Conservation (phyloP, 2,329 filamentous ascomycete species). For the Tolypocladium pustulatum region DNA sequence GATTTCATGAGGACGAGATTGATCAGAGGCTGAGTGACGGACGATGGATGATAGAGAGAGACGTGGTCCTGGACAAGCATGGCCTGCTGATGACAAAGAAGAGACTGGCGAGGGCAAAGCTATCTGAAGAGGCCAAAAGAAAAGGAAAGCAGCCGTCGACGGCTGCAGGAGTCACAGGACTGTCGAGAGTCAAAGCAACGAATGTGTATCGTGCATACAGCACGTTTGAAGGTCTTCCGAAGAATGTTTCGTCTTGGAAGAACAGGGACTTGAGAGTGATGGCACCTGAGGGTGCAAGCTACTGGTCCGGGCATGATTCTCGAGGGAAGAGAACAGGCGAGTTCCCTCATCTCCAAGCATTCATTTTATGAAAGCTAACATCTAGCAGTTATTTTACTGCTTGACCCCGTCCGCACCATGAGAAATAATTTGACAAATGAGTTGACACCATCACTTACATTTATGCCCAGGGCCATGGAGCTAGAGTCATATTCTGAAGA, state of each 20-base stretch:
- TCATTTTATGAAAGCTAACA: not conserved
- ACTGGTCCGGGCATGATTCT: conserved; percentile 12
- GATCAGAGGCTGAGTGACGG: conserved; percentile 11
- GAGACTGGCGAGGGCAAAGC: conserved; percentile 4
- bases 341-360: not conserved
- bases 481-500: conserved; percentile 17
- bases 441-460: conserved; percentile 12
- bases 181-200: conserved; percentile 10
- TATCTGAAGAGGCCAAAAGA: conserved; percentile 3
- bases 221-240: conserved; percentile 13
- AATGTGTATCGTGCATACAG: conserved; percentile 18
- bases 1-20: conserved; percentile 14
- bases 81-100: conserved; percentile 10
- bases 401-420: conserved; percentile 14
- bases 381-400: not conserved
- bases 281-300: conserved; percentile 14
- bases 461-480: conserved; percentile 17
- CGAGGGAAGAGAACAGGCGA: conserved; percentile 11
- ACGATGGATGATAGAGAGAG: conserved; percentile 12
- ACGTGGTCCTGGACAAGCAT: conserved; percentile 11
- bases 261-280: conserved; percentile 17
- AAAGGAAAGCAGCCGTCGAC: not conserved
- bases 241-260: conserved; percentile 10
- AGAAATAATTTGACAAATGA: conserved; percentile 10
- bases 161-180: not conserved